Base-by-base conservation (phyloP, 2,329 filamentous ascomycete genomes). In the Purpureocillium takamizusanense region DNA sequence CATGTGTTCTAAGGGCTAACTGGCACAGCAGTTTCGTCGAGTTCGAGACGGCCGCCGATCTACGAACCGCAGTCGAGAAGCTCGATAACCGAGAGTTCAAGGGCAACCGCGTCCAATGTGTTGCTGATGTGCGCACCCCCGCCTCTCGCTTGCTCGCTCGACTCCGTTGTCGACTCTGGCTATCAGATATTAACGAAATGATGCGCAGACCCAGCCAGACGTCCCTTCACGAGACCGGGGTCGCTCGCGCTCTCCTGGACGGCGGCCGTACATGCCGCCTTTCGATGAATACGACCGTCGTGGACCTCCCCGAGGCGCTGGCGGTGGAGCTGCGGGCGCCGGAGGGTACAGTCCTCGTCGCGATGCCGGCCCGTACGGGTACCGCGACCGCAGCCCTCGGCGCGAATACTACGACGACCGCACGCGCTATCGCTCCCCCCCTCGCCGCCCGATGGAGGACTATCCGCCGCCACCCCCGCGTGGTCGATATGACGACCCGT, bases 61-160 rank as follows among this genome's bases (percentile, higher is more conserved):
- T 98, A 42, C 87, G 86, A 59, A 83, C 82, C 43, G 92, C 92
- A 38, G 86, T 97, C 41, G 88, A 95, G 62, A 95, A 95, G 66
- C 83, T 98, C 46, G 88, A 97, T 61, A 81, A 81, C 49, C 82
- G 81, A 58, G 88, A 95, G 56, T 97, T 97, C 66, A 95, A 95
- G 70, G 88, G 87, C 52, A 79, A 80, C 48, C 76, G 79, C 48
- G 90, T 98, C 50, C 81, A 76, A 49, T 98, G 92, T 65, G 70
- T 85, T 53, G 81, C 87, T 54, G 89, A 95, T 68, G 90, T 97
- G 75, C 60, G 81, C 63, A 36, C 13, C 30, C 8, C 10, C 28
- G 25, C 7, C 25, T 28, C 25, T n/a, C n/a, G 12, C 16, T 9
- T 21, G 3, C 6, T 14, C n/a, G 28, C 7, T 14, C 28, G 28